Base-by-base conservation (phyloP, 2,329 filamentous ascomycete species). In the Cucurbitaria berberidis region DNA sequence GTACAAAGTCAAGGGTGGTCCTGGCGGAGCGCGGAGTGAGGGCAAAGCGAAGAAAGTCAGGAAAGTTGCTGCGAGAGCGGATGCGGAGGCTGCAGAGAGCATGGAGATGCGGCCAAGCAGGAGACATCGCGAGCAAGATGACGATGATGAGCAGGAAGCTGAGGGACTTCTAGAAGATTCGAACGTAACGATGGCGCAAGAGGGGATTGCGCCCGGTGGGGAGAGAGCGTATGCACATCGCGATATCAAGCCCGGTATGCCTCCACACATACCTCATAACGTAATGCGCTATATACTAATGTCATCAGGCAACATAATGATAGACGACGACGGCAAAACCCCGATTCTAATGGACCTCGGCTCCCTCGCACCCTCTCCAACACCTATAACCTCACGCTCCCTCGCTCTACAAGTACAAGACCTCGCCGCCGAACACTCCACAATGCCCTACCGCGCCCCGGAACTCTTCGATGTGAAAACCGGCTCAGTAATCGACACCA, bases 381-480 rank as follows among this genome's bases (percentile, higher is more conserved):
- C 91, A 51, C 86, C 90, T 22, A 93, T 98, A 64, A 96, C 93
- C 4, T 95, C 90, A 16, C 88, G 93, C 56, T 96, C 91, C 2
- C 83, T 96, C 48, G 95, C 95, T 39, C 86, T 99, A 42, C 91
- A 93, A 47, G 90, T 96, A 30, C 95, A 98, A 78, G 95, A 99
- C 75, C 90, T 86, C 35, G 95, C 95, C 19, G 95, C 93, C 48
- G 95, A 99, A 75, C 93, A 98, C 81, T 93, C 88, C 61, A 99
- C 95, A 35, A 98, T 99, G 93, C 93, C 95, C 0, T 99, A 99
- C 78, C 91, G 95, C 54, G 95, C 95, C 1, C 95, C 95, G 0
- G 95, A 99, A 77, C 87, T 99, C 55, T 99, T 99, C 76, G 95
- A 99, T 74, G 95, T 98, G 51, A 96, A 96, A 78, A 97, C 92